Evolutionary conservation across 2,329 filamentous ascomycete species (phyloP).

Genomic region (Mollisia scopiformis): DNA sequence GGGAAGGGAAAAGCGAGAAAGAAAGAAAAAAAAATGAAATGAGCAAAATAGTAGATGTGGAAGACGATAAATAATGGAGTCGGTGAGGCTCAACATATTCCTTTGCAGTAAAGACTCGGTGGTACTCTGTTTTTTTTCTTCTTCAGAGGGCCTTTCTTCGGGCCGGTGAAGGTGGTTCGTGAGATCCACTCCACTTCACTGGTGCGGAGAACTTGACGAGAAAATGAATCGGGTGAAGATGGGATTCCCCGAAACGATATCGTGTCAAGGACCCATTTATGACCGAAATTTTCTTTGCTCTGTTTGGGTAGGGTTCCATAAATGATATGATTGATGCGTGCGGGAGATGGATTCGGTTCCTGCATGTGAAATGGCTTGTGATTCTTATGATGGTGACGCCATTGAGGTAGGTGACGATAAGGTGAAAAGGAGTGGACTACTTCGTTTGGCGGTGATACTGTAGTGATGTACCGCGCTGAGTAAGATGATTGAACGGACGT

Average conservation of each 20-base stretch:
- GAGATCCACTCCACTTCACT: background rate
- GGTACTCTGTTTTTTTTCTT: background rate
- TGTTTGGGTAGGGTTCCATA: too few species aligned
- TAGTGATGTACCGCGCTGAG: background rate
- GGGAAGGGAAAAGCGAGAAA: background rate
- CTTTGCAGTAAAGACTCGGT: background rate
- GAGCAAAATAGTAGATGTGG: background rate
- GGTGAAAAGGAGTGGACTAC: background rate
- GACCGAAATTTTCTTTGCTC: too few species aligned
- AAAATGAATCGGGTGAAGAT: too few species aligned
- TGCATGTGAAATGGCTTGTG: conserved; percentile 2
- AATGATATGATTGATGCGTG: background rate
- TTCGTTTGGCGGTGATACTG: background rate
- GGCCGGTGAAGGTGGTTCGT: background rate
- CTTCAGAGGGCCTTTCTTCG: background rate
- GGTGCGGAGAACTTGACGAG: too few species aligned
- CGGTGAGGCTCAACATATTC: background rate
- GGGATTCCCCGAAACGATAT: too few species aligned
- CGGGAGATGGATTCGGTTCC: background rate
- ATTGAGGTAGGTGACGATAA: background rate
- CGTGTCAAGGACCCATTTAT: too few species aligned
- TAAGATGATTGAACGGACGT: background rate
- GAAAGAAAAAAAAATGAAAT: background rate
- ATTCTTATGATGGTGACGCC: background rate
- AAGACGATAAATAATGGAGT: background rate